phyloP scores from a whole-genome alignment of 106 monocot species.

The Xerophyta viscosa region DNA sequence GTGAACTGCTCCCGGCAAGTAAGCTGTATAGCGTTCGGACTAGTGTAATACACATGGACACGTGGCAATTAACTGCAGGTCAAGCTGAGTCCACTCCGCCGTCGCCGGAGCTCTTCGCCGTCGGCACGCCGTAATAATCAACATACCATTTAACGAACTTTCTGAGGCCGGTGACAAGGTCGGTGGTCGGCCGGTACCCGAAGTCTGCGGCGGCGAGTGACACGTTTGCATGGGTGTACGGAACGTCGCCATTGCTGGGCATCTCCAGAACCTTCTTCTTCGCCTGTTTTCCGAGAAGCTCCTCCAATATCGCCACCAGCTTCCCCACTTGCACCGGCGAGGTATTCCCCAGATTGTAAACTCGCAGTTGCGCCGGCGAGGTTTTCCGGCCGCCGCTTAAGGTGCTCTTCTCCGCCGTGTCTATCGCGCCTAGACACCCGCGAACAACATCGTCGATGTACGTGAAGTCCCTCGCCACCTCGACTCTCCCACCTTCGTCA shows the following conservation, averaged over 20 bases:
- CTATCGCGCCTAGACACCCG: background rate
- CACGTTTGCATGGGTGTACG: slow-evolving; percentile 5
- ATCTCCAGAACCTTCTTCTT: slow-evolving; percentile 1
- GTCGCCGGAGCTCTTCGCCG: background rate
- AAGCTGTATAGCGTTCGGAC: no score
- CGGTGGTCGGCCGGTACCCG: slow-evolving; percentile 6
- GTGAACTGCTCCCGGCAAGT: no score
- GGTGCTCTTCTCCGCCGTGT: slow-evolving; percentile 12
- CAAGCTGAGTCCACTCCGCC: background rate
- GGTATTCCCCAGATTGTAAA: slow-evolving; percentile 6
- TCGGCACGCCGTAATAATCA: slow-evolving; percentile 1
- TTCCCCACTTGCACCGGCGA: slow-evolving; percentile 6
- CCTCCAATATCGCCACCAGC: background rate
- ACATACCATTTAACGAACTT: slow-evolving; percentile 11
- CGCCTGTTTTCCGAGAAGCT: slow-evolving; percentile 1
- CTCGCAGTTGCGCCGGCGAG: background rate
- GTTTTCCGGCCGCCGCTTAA: background rate
- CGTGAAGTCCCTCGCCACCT: slow-evolving; percentile 5
- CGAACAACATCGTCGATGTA: slow-evolving; percentile 3
- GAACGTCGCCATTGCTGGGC: slow-evolving; percentile 5
- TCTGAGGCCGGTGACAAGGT: slow-evolving; percentile 1
- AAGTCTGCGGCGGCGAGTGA: slow-evolving; percentile 1
- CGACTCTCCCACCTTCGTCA: background rate
- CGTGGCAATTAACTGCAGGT: background rate
- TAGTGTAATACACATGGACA: no score